These are phyloP conservation scores for Botrytis squamosa DNA, from an alignment of 2,329 filamentous ascomycete genomes.

Conservation along the genomic window DNA sequence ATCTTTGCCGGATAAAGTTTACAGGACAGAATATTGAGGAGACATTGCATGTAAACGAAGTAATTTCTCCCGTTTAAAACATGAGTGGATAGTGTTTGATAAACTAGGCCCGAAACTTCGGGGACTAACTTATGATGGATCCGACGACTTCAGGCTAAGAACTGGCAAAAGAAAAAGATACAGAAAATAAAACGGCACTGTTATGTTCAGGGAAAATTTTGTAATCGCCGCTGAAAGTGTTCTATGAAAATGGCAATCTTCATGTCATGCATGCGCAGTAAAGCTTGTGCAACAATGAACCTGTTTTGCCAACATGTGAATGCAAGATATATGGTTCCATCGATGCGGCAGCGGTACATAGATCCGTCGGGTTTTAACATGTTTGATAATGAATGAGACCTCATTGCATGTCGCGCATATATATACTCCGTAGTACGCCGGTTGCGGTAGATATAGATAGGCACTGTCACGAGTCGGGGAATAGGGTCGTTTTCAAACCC, in stretches of 20 bases:
- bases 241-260: not conserved
- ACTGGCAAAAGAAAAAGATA: not conserved
- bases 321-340: not conserved
- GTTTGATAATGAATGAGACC: not conserved
- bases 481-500: not conserved
- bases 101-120: not conserved
- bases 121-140: not conserved
- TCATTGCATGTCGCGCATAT: constrained; percentile 6
- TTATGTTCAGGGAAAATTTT: not conserved
- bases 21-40: not conserved
- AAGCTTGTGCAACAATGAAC: not conserved
- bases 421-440: not conserved
- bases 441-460: not conserved
- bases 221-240: not conserved
- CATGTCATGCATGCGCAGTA: not conserved
- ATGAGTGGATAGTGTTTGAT: not conserved
- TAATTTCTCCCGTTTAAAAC: not conserved
- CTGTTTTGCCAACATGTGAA: not conserved
- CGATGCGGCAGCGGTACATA: not conserved
- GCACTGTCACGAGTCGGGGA: not conserved
- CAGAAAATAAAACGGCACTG: not conserved
- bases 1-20: not conserved
- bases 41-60: not conserved
- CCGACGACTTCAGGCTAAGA: constrained; percentile 8
- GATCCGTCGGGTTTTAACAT: not conserved